Percentiles rank a stretch among this genome's conserved stretches.
Conservation (phyloP, 78 protist species). For the Protostelium mycophagum region DNA sequence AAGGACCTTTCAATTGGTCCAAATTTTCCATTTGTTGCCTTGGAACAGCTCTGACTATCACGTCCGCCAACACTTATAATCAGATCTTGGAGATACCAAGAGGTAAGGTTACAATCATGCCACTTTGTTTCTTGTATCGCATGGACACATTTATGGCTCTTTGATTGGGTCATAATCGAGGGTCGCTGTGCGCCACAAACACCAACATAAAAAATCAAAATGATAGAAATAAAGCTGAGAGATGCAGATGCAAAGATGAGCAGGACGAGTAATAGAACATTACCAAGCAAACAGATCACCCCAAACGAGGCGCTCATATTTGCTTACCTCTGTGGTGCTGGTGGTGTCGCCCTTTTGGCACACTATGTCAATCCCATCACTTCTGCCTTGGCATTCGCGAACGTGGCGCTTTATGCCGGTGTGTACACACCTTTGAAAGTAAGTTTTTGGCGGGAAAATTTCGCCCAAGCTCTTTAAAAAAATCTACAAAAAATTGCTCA, state of each 20-base stretch:
- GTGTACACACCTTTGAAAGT: constrained; percentile 91
- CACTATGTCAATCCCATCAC: constrained; percentile 30
- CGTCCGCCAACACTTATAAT: not conserved
- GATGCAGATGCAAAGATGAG: not conserved
- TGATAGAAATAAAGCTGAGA: not conserved
- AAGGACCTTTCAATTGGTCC: not conserved
- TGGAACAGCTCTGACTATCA: not conserved
- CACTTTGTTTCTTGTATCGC: no score
- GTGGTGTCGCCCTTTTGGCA: not conserved
- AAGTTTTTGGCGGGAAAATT: no score
- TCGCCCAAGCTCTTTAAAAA: no score
- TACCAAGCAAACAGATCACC: not conserved
- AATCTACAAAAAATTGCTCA: no score
- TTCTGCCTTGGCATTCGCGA: constrained; percentile 73
- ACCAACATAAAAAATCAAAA: not conserved
- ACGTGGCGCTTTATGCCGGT: constrained; percentile 69
- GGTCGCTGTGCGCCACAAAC: no score
- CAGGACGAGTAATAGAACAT: not conserved
- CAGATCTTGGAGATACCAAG: not conserved
- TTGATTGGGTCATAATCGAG: no score
- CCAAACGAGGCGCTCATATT: not conserved
- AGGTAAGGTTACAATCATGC: no score
- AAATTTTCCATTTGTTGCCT: not conserved
- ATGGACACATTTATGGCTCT: no score
- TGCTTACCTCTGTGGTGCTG: not conserved